Conservation (phyloP, 2,329 filamentous ascomycete species). For the Colletotrichum eleusines region DNA sequence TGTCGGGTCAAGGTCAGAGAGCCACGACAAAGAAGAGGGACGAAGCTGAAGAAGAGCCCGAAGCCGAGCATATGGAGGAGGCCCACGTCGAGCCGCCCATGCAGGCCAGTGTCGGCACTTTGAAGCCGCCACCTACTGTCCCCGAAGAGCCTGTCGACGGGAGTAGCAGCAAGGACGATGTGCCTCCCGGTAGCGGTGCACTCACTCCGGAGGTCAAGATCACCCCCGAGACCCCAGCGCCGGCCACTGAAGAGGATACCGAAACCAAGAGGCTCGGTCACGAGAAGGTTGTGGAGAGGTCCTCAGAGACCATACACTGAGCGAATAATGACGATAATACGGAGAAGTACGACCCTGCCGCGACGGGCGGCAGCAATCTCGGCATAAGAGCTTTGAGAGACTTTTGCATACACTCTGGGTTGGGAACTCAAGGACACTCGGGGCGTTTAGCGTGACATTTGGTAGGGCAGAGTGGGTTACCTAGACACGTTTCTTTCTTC, state of each 20-base stretch:
- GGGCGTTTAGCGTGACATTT: constrained; percentile 38
- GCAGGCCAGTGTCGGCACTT: constrained; percentile 41
- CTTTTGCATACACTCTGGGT: constrained; percentile 40
- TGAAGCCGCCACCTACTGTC: constrained; percentile 32
- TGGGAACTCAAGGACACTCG: constrained; percentile 30
- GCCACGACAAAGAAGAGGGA: constrained; percentile 46
- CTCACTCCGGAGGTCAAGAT: constrained; percentile 59
- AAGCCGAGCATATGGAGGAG: constrained; percentile 53
- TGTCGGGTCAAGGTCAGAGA: constrained; percentile 44
- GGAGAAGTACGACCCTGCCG: not conserved
- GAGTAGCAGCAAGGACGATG: constrained; percentile 29
- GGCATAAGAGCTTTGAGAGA: not conserved
- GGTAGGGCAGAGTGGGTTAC: constrained; percentile 9
- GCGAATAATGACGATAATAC: not conserved
- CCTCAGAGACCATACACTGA: constrained; percentile 52
- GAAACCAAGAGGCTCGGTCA: constrained; percentile 60
- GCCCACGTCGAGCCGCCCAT: constrained; percentile 40
- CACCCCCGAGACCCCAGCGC: constrained; percentile 63
- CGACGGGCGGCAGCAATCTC: not conserved
- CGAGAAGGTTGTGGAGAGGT: constrained; percentile 52
- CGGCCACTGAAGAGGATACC: constrained; percentile 49
- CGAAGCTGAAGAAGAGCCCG: constrained; percentile 50
- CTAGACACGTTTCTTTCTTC: constrained; percentile 31
- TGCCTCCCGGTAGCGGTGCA: constrained; percentile 39
- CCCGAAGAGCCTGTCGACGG: constrained; percentile 48